Percentiles rank a stretch among this genome's conserved stretches.
phyloP scores from a whole-genome alignment of 1,284 basidiomycete genomes.

The Ceratobasidium sp. region DNA sequence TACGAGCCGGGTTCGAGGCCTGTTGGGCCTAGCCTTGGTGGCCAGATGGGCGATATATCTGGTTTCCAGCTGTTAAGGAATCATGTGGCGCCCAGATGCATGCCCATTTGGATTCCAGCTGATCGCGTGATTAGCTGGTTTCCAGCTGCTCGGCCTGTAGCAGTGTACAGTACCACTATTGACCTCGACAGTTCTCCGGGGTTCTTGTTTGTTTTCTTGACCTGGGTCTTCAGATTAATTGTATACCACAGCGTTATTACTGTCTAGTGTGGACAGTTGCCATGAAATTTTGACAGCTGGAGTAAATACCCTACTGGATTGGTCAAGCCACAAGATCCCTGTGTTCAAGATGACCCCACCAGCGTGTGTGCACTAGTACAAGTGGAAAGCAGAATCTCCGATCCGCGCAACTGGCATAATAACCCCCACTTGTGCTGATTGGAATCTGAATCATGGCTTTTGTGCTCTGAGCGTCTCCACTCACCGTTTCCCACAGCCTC shows the following conservation, averaged over 20 bases:
- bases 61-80: background rate
- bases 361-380: background rate
- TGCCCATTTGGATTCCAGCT: too few relatives aligned
- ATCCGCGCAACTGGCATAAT: background rate
- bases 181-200: background rate
- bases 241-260: background rate
- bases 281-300: background rate
- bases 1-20: too few relatives aligned
- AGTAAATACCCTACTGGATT: background rate
- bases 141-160: too few relatives aligned
- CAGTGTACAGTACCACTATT: background rate
- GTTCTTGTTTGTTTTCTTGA: background rate
- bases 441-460: background rate
- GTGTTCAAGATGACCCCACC: background rate
- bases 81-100: background rate
- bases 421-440: background rate
- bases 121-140: too few relatives aligned
- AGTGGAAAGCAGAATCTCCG: background rate
- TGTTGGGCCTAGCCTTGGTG: background rate
- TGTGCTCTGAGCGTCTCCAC: background rate
- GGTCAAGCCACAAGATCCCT: background rate
- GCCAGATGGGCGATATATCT: background rate
- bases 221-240: background rate
- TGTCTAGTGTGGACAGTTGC: background rate
- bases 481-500: background rate